Base-by-base conservation (phyloP, 352 stramenopile genomes). In the Globisporangium echinulatum region DNA sequence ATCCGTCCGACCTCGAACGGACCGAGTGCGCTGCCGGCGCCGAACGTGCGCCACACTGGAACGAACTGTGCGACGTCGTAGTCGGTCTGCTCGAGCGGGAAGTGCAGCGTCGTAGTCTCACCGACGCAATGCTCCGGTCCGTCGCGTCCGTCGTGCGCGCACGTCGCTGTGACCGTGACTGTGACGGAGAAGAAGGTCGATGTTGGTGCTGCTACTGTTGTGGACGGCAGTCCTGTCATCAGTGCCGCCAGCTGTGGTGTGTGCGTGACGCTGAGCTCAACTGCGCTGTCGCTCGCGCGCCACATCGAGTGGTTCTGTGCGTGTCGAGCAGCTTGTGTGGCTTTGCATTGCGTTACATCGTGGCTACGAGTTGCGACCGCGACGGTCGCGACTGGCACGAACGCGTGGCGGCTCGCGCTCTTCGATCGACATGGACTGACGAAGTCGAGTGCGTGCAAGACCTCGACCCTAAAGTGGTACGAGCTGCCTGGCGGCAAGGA, bases 11-110 rank as follows among this genome's bases (percentile, higher is more conserved):
- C 67, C 54, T 36, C 14, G 33, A 52, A 56, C 13, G 59, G 52
- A n/a, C 53, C 39, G 11, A 65, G 19, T 5, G 54, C 52, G 54
- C 59, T 61, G 33, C 40, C 39, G 1, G 38, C 42, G 47, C 49
- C 52, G 3, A 59, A 54, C 5, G 43, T 56, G 33, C 58, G 65
- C 52, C 68, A 69, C 33, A 78, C 52, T 8, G 65, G 59, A 51
- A 73, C 70, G 36, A 78, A 78, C 39, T 56, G 62, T 5, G 59
- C 55, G 11, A 78, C 52, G 38, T 75, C 64, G 49, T 73, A 78
- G 25, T 51, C 48, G 36, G 62, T 52, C 5, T 49, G 13, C 49
- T 62, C 67, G 39, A 64, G 39, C 10, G 64, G 59, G 2, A 75
- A 43, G 13, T 59, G 54, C 39, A 78, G 51, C 25, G 67, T 62